Evolutionary conservation across 2,329 filamentous ascomycete genomes (phyloP), one percentile per base, ranked within the genome.

Genomic region (Magnaporthales sp.): DNA sequence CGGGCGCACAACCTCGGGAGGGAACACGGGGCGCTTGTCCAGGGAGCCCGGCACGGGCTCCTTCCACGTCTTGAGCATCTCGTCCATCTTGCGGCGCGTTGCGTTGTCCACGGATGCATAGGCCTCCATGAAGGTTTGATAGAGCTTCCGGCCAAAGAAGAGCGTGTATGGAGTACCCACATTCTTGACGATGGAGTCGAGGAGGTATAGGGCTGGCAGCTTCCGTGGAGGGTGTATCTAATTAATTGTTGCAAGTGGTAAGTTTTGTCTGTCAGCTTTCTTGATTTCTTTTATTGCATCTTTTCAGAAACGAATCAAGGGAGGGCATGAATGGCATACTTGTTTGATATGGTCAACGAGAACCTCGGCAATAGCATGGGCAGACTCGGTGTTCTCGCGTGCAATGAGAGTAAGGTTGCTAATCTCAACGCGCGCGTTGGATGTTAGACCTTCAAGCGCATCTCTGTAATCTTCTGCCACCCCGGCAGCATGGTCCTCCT

Each of bases 101-200:
- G 85, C 84, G 69, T 86, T 85, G 73, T 97, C 93, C 69, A 98
- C 93, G 68, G 96, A 86, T 3, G 91, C 91, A 76, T 98, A 99
- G 51, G 95, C 91, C 73, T 96, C 92, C 93, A 98, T 97, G 75
- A 97, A 99, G 4, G 92, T 98, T 72, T 89, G 87, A 78, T 94
- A 98, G 54, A 99, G 86, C 74, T 94, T 94, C 56, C 92, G 89
- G 65, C 93, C 92, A 70, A 99, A 91, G 77, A 97, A 98, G 13
- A 98, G 84, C 0, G 94, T 98, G 78, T 99, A 99, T 8, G 95
- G 95, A 0, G 94, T 97, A 68, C 95, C 95, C 69, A 99, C 93
- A 81, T 99, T 98, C 79, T 99, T 99, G 75, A 96, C 93, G 69
- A 99, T 94, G 19, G 94, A 98, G 79, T 99, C 95, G 74, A 99